Percentiles rank a stretch among this genome's conserved stretches.
phyloP scores from a whole-genome alignment of 805 yeast genomes.

The Starmerella gropengiesseri region DNA sequence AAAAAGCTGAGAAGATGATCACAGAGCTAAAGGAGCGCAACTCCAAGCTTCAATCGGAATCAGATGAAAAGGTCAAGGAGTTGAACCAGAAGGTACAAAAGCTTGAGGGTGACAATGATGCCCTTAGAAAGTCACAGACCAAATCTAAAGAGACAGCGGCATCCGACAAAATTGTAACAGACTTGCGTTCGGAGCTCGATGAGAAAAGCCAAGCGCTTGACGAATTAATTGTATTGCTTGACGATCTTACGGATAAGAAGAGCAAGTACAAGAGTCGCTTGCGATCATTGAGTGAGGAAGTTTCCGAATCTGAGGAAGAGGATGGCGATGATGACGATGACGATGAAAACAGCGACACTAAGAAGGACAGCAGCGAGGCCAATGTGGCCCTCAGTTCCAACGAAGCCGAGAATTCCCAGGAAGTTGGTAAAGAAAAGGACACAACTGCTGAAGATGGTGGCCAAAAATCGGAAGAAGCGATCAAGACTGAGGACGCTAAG shows the following conservation, averaged over 20 bases:
- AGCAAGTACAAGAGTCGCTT: conserved; percentile 45
- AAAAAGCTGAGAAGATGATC: not conserved
- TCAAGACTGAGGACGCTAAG: not conserved
- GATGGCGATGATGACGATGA: conserved; percentile 50
- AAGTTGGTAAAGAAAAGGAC: no score
- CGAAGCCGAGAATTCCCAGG: no score
- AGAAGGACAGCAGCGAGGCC: no score
- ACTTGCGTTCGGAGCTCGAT: conserved; percentile 12
- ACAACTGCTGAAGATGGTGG: no score
- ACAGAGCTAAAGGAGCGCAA: conserved; percentile 2
- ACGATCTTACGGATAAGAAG: conserved; percentile 64
- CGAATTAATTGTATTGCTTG: conserved; percentile 63
- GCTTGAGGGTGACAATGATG: not conserved
- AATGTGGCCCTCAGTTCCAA: no score
- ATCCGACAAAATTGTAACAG: not conserved
- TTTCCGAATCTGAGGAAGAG: conserved; percentile 61
- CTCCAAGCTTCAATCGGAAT: not conserved
- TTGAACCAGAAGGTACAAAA: no score
- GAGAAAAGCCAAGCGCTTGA: conserved; percentile 44
- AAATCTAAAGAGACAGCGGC: not conserved
- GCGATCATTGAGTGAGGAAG: conserved; percentile 44
- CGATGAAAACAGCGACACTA: not conserved
- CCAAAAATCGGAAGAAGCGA: no score
- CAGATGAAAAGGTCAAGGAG: conserved; percentile 4
- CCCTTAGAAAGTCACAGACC: conserved; percentile 1